These are phyloP conservation scores for Saturnispora serradocipensis DNA, from an alignment of 805 yeast genomes.

Conservation along the genomic window DNA sequence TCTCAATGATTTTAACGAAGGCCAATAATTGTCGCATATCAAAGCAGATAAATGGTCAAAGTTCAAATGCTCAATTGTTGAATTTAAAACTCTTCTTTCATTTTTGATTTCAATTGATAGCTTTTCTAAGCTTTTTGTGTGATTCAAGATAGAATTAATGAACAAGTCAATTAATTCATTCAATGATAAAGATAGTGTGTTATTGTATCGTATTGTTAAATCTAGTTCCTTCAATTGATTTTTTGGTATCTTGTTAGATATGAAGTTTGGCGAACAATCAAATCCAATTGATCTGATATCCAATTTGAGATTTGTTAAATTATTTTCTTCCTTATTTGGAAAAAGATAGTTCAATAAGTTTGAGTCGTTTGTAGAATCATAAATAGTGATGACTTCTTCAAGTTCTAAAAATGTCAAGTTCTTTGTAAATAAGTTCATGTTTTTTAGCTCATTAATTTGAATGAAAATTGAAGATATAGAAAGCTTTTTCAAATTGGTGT, in stretches of 20 bases:
- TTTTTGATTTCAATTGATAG: conserved; percentile 19
- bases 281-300: conserved; percentile 17
- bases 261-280: conserved; percentile 16
- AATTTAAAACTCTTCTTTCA: conserved; percentile 16
- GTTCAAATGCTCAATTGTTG: conserved; percentile 14
- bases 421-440: background rate
- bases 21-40: conserved; percentile 4
- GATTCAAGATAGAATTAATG: conserved; percentile 9
- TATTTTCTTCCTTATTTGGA: background rate
- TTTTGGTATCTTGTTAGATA: conserved; percentile 7
- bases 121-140: conserved; percentile 15
- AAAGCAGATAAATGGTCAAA: conserved; percentile 14
- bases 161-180: conserved; percentile 15
- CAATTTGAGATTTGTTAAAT: conserved; percentile 11
- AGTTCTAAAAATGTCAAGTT: conserved; percentile 13
- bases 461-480: conserved; percentile 12
- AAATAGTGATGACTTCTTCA: conserved; percentile 6
- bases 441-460: background rate
- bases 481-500: conserved; percentile 5
- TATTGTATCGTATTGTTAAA: conserved; percentile 17
- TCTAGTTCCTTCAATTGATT: conserved; percentile 20
- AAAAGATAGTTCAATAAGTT: conserved; percentile 14
- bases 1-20: conserved; percentile 30
- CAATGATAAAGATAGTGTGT: conserved; percentile 12
- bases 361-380: background rate